Base-by-base conservation (phyloP, 192 early-diverging fungal species). In the Backusella australiensis region DNA sequence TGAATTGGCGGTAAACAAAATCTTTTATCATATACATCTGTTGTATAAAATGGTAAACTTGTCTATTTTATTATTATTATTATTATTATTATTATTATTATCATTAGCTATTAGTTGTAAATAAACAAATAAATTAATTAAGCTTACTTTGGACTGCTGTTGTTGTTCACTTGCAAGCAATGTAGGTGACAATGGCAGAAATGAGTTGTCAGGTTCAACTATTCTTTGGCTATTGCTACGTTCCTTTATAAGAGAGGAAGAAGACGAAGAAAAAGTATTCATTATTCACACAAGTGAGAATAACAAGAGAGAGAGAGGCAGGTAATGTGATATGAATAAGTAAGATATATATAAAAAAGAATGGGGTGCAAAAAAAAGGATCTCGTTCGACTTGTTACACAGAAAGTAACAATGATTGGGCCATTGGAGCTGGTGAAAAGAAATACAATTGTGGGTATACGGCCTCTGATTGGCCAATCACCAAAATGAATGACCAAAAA, bases 1-100 rank as follows among this genome's bases (percentile, higher is more conserved):
- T 63, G 56, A 63, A 63, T 63, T 29, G 56, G 56, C 56, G 56
- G 56, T 63, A 63, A 63, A 63, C 56, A 63, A 63, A 63, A 63
- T 63, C 56, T 63, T 63, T 29, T 63, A 63, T 63, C 56, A 12
- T 63, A 26, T 29, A 63, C 56, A 63, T 29, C 26, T 11, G 56
- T 26, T 26, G 56, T 63, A 29, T 63, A 63, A 26, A 63, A 63
- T 12, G 56, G 56, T 63, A 63, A 63, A 29, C 11, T 63, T 29
- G 56, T 29, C 56, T 63, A 63, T 44, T 44, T 56, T 21, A 56
- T 21, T 39, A 12, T 39, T 39, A 11, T 56, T 56, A 7, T 63
- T 29, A 14, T 39, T 39, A 11, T 56, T 56, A 7, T 63, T 29
- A 14, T 32, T 32, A 32, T 26, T 63, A 59, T 23, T 23, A 23